phyloP scores from a whole-genome alignment of 441 rosid species.

The Hura crepitans region DNA sequence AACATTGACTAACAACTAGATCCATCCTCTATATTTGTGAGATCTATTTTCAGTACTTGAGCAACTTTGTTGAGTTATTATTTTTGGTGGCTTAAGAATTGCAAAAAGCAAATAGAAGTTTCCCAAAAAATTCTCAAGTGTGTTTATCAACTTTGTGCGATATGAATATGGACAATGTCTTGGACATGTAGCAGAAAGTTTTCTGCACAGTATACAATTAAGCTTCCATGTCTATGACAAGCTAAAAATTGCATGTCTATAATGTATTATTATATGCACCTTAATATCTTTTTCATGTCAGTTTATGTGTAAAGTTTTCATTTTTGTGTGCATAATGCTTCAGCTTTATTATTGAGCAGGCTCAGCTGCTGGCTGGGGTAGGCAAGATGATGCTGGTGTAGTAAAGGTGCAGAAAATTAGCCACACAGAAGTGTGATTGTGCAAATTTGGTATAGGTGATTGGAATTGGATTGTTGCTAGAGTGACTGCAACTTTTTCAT shows the following conservation, averaged over 20 bases:
- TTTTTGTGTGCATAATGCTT: constrained; percentile 18
- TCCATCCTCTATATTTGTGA: not conserved
- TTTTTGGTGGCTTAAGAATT: not conserved
- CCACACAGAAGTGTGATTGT: not conserved
- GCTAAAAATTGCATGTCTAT: no score
- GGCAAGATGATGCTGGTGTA: constrained; percentile 89
- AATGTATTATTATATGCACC: not conserved
- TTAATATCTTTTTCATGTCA: not conserved
- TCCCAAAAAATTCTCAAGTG: not conserved
- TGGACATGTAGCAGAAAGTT: no score
- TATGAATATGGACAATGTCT: not conserved
- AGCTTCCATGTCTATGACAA: no score
- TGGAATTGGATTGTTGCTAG: constrained; percentile 9
- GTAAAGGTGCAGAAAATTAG: constrained; percentile 60
- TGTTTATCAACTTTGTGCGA: not conserved
- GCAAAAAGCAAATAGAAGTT: not conserved
- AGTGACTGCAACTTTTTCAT: constrained; percentile 16
- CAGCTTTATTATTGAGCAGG: constrained; percentile 42
- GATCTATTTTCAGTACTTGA: not conserved
- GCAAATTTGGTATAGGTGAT: not conserved
- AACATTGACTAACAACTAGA: not conserved
- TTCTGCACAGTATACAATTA: no score
- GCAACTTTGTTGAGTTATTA: not conserved
- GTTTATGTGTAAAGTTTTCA: not conserved
- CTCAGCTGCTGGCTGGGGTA: constrained; percentile 98